Base-by-base conservation (phyloP, 2,329 filamentous ascomycete genomes). In the Alternaria solani region DNA sequence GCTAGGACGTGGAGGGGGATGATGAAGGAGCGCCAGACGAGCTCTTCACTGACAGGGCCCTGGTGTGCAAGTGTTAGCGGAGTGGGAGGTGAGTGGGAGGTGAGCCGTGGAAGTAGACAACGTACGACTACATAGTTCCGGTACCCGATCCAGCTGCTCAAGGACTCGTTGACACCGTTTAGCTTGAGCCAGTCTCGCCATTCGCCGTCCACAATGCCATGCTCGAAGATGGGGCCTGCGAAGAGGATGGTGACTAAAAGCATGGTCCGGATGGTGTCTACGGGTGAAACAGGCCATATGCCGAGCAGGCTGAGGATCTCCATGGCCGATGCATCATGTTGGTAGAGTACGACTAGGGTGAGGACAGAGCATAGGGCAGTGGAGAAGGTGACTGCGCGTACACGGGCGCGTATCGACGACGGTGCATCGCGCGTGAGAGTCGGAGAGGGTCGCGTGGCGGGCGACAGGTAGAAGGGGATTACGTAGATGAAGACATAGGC, bases 401-500 rank as follows among this genome's bases (percentile, higher is more conserved):
- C 90, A 68, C 95, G 89, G 58, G 92, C 91, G 68, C 89, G 90
- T 80, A 99, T 98, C 51, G 96, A 93, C 11, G 91, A 90, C 9
- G 94, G 93, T 28, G 92, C 90, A 86, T 98, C 94, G 74, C 95
- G 89, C 62, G 91, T 92, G 28, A 96, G 86, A 55, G 85, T 87
- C 26, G 88, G 86, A 7, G 92, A 95, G 7, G 94, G 93, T 53
- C 94, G 88, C 5, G 94, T 96, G 20, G 88, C 85, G 4, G 88
- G 79, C 20, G 90, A 95, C 64, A 94, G 84, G 82, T 99, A 97
- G 79, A 98, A 93, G 25, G 95, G 94, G 4, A 91, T 82, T 70
- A 99, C 92, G 81, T 98, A 99, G 81, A 93, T 81, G 69, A 93
- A 78, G n/a, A 93, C 96, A 80, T 96, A 96, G 63, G 89, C 79